phyloP scores from a whole-genome alignment of 306 rosid species.

The Mucuna pruriens region DNA sequence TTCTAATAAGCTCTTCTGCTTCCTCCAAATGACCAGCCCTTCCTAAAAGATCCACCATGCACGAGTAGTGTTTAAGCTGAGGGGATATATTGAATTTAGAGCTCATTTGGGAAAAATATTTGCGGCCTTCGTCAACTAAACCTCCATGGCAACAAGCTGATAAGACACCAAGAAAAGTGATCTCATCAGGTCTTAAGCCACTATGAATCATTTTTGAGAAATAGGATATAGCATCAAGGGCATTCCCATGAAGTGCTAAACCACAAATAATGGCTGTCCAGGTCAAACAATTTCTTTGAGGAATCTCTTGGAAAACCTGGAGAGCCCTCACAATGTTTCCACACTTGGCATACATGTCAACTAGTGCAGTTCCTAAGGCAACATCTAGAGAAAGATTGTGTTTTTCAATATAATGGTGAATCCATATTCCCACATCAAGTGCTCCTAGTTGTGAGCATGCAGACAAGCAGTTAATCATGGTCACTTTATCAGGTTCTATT shows the following conservation, averaged over 20 bases:
- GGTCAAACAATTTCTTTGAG: slow-evolving; percentile 71
- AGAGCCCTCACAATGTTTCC: slow-evolving; percentile 77
- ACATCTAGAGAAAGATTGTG: slow-evolving; percentile 56
- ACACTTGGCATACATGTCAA: slow-evolving; percentile 89
- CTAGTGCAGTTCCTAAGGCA: slow-evolving; percentile 76
- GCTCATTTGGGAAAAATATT: slow-evolving; percentile 67
- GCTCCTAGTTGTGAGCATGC: slow-evolving; percentile 92
- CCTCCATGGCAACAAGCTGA: slow-evolving; percentile 94
- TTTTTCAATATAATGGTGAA: slow-evolving; percentile 69
- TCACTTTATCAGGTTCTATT: slow-evolving; percentile 69
- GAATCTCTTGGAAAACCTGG: slow-evolving; percentile 69
- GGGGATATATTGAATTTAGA: slow-evolving; percentile 54
- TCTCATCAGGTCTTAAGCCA: slow-evolving; percentile 78
- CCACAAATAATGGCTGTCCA: slow-evolving; percentile 90
- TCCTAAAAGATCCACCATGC: slow-evolving; percentile 90
- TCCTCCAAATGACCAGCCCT: slow-evolving; percentile 82
- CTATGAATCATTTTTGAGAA: slow-evolving; percentile 65
- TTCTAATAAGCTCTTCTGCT: slow-evolving; percentile 65
- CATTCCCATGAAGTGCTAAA: slow-evolving; percentile 74
- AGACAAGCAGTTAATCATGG: slow-evolving; percentile 68
- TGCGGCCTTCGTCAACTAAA: slow-evolving; percentile 74
- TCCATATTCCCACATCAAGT: slow-evolving; percentile 82
- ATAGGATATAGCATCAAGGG: slow-evolving; percentile 61
- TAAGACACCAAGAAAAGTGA: slow-evolving; percentile 81
- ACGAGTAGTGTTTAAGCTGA: slow-evolving; percentile 71